Evolutionary conservation across 768 basidiomycete species (phyloP).

Genomic region (Gyrodon lividus): DNA sequence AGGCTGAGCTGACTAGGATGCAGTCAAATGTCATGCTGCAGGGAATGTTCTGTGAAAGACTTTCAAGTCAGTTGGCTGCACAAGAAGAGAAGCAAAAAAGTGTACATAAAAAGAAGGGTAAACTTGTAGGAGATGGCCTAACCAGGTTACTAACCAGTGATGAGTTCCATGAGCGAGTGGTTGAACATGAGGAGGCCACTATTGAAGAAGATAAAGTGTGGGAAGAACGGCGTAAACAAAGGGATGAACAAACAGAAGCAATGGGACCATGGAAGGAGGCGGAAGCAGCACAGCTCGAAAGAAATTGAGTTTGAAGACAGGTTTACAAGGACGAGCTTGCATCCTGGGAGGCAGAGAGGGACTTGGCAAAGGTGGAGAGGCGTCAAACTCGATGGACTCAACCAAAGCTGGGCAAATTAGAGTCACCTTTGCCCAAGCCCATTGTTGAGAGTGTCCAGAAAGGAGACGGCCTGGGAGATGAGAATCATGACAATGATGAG

Average conservation of each 20-base stretch:
- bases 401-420: conserved; percentile 9
- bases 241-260: conserved; percentile 2
- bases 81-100: no score
- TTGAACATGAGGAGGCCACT: conserved; percentile 5
- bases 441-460: neutral
- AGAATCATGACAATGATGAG: no score
- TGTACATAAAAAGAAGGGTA: conserved; percentile 2
- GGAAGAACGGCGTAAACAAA: neutral
- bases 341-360: conserved; percentile 19
- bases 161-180: conserved; percentile 12
- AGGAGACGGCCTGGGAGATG: neutral
- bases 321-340: conserved; percentile 6
- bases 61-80: no score
- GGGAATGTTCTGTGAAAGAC: no score
- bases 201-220: conserved; percentile 2
- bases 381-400: conserved; percentile 18
- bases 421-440: no score
- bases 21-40: conserved; percentile 13
- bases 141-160: conserved; percentile 19
- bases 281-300: conserved; percentile 9
- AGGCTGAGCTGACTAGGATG: conserved; percentile 9
- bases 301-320: conserved; percentile 9
- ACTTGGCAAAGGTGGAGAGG: conserved; percentile 15
- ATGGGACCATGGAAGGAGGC: conserved; percentile 16
- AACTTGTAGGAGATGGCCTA: conserved; percentile 17